A percentile compares a stretch with the other conserved stretches of the same genome.
Conservation (phyloP, 2,329 filamentous ascomycete species). For the Penicillium sp. region DNA sequence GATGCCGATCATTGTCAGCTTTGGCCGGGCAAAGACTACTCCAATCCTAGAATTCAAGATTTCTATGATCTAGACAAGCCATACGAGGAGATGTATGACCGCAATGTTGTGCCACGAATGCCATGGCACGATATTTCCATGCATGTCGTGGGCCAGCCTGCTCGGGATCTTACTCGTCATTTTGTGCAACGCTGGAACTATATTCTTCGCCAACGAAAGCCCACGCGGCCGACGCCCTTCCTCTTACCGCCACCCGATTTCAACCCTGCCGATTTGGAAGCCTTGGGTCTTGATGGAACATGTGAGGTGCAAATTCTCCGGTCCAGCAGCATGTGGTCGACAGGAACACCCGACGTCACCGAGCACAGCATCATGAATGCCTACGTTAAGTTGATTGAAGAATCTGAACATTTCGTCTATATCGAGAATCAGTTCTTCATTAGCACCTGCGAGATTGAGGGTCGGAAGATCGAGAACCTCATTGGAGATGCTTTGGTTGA, state of each 20-base stretch:
- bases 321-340: slow-evolving; percentile 86
- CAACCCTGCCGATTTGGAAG: slow-evolving; percentile 78
- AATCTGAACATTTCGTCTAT: slow-evolving; percentile 95
- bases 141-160: slow-evolving; percentile 95
- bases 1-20: slow-evolving; percentile 91
- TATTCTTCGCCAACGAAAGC: slow-evolving; percentile 85
- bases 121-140: slow-evolving; percentile 98
- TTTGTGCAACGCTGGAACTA: slow-evolving; percentile 99
- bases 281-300: slow-evolving; percentile 83
- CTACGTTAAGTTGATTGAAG: slow-evolving; percentile 90
- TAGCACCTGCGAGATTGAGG: slow-evolving; percentile 84
- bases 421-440: slow-evolving; percentile 99
- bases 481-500: slow-evolving; percentile 95
- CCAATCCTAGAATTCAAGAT: slow-evolving; percentile 90
- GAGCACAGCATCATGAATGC: slow-evolving; percentile 96
- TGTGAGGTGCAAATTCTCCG: slow-evolving; percentile 96
- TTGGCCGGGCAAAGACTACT: slow-evolving; percentile 98
- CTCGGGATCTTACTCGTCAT: slow-evolving; percentile 87
- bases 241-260: slow-evolving; percentile 91
- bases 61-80: slow-evolving; percentile 91
- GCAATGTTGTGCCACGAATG: slow-evolving; percentile 85
- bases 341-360: slow-evolving; percentile 76
- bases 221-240: slow-evolving; percentile 89
- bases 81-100: slow-evolving; percentile 98
- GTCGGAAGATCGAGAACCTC: slow-evolving; percentile 82